Conservation (phyloP, 805 yeast species). For the Candida yuanshanica region DNA sequence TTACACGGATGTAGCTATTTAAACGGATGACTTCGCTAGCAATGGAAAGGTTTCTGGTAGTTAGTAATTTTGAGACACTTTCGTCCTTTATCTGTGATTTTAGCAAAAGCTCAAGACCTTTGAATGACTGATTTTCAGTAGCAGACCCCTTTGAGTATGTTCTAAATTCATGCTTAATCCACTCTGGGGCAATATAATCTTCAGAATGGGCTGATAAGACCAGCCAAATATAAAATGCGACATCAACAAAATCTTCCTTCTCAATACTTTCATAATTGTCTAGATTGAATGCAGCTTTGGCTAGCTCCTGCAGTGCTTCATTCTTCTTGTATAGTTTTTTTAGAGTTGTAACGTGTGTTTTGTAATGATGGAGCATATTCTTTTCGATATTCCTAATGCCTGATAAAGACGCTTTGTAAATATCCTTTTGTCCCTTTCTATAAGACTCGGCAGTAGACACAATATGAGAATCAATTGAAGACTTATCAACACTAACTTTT, state of each 20-base stretch:
- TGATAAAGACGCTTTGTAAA: conserved; percentile 40
- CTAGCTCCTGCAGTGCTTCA: conserved; percentile 37
- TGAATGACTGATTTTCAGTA: conserved; percentile 2
- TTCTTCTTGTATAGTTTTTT: conserved; percentile 51
- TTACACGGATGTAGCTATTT: conserved; percentile 16
- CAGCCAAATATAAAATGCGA: conserved; percentile 15
- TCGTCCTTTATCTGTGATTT: conserved; percentile 3
- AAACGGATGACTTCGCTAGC: conserved; percentile 11
- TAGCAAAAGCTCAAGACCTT: conserved; percentile 5
- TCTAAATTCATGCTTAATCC: conserved; percentile 9
- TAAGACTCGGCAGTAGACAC: conserved; percentile 36
- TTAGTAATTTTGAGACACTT: conserved; percentile 5
- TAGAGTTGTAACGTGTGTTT: conserved; percentile 39
- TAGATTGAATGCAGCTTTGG: conserved; percentile 43
- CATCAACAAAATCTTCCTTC: conserved; percentile 36
- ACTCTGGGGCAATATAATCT: conserved; percentile 14
- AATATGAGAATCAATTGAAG: conserved; percentile 16
- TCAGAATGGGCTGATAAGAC: conserved; percentile 8
- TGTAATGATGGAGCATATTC: conserved; percentile 35
- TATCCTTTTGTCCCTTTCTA: conserved; percentile 41
- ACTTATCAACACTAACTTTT: conserved; percentile 3
- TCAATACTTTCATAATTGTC: conserved; percentile 40
- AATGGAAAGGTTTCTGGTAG: conserved; percentile 6
- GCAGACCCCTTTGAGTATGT: not conserved
- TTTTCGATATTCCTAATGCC: conserved; percentile 47